phyloP scores from a whole-genome alignment of 2,329 filamentous ascomycete species.

The Aschersonia sp. region DNA sequence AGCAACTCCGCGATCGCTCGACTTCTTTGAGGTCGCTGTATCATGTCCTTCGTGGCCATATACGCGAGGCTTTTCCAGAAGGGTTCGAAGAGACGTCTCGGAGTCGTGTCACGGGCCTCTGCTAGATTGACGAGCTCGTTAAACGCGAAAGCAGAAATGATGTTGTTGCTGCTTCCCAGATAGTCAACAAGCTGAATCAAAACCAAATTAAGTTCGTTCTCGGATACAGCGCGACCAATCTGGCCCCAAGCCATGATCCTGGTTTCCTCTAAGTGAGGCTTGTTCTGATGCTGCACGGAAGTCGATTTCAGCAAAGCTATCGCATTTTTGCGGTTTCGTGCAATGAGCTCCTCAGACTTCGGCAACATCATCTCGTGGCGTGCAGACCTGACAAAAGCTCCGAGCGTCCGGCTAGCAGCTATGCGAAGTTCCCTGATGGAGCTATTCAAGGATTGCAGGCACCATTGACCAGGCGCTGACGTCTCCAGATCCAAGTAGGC shows the following conservation, averaged over 20 bases:
- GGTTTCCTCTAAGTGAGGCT: constrained; percentile 61
- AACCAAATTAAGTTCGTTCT: constrained; percentile 77
- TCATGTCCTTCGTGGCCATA: constrained; percentile 68
- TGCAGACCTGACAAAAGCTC: constrained; percentile 41
- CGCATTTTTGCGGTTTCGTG: constrained; percentile 45
- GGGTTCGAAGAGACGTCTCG: constrained; percentile 60
- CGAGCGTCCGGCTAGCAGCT: constrained; percentile 56
- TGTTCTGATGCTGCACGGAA: constrained; percentile 46
- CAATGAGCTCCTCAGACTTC: constrained; percentile 11
- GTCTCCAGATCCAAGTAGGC: constrained; percentile 51
- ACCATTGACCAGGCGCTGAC: constrained; percentile 64
- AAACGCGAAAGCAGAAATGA: constrained; percentile 70
- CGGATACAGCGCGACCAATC: constrained; percentile 60
- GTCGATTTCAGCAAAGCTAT: constrained; percentile 59
- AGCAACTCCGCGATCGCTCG: constrained; percentile 71
- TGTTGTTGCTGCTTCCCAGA: constrained; percentile 66
- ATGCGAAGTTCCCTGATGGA: constrained; percentile 76
- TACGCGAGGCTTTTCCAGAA: constrained; percentile 84
- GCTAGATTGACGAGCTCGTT: constrained; percentile 69
- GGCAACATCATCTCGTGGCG: not conserved
- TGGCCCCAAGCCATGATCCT: constrained; percentile 79
- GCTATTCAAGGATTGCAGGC: constrained; percentile 67
- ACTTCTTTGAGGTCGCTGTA: constrained; percentile 66
- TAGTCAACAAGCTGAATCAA: constrained; percentile 76
- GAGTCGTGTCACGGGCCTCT: constrained; percentile 44